These are phyloP conservation scores for Atkinsonella texensis DNA, from an alignment of 2,329 filamentous ascomycete genomes.

Conservation along the genomic window DNA sequence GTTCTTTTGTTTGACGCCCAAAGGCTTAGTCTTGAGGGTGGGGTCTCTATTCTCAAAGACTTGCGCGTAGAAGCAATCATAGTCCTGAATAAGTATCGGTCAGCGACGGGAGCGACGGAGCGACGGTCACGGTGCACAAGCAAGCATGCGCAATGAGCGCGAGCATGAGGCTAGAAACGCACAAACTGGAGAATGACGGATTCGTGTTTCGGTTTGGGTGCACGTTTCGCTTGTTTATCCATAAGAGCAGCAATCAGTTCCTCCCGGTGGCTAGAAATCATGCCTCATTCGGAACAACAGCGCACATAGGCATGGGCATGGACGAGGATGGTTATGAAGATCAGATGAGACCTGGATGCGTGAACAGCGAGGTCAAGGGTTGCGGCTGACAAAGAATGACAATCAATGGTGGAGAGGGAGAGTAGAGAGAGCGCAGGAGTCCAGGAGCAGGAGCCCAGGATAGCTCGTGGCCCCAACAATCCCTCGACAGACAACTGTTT, in stretches of 20 bases:
- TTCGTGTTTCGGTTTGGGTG: slow-evolving; percentile 41
- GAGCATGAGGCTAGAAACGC: slow-evolving; percentile 18
- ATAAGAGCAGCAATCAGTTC: slow-evolving; percentile 5
- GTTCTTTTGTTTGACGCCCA: slow-evolving; percentile 86
- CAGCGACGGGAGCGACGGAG: background rate
- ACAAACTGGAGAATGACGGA: slow-evolving; percentile 77
- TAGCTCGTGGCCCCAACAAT: too few species aligned
- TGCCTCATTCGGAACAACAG: background rate
- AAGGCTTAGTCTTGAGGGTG: slow-evolving; percentile 54
- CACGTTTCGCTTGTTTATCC: slow-evolving; percentile 9
- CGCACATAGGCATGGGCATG: background rate
- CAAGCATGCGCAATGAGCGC: background rate
- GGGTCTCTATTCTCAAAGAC: slow-evolving; percentile 77
- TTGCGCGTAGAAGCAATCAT: slow-evolving; percentile 91
- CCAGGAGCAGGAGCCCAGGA: too few species aligned
- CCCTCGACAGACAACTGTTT: too few species aligned
- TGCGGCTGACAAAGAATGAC: slow-evolving; percentile 1
- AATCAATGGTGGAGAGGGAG: background rate
- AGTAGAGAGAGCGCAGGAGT: background rate
- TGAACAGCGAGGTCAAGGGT: background rate
- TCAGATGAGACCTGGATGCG: background rate
- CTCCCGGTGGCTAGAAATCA: background rate
- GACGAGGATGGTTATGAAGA: background rate
- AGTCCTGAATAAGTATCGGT: slow-evolving; percentile 38
- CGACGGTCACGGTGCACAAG: background rate